Base-by-base conservation (phyloP, 164 flowering plant genomes). In the Stephania yunnanensis region DNA sequence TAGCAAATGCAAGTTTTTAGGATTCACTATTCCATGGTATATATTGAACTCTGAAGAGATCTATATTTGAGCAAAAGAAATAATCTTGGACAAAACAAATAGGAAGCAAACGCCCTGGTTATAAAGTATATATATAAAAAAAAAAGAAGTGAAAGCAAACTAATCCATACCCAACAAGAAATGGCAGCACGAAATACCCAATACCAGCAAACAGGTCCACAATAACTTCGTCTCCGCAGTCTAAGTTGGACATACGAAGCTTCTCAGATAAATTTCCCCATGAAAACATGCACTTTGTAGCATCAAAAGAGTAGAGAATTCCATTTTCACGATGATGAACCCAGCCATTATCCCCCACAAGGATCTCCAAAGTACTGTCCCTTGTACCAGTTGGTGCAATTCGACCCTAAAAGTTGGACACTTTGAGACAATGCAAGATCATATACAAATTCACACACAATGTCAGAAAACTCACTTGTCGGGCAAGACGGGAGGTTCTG, bases 121-220 rank as follows among this genome's bases (percentile, higher is more conserved):
- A 25, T 25, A 25, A 25, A 25, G 25, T 25, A 25, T 25, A 25
- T 25, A 25, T 25, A 25, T 25, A 25, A 25, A 46, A 46, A 10
- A 6, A 46, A 46, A 1, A 46, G 50, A 46, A 25, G 25, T 25
- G 53, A 73, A 17, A 31, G 73, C 31, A 15, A 72, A 76, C 20
- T 19, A 68, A 46, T 67, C 44, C 76, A 75, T 87, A 92, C 97
- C 92, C 86, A 72, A 92, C 92, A 77, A 95, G 95, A 82, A 95
- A 95, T 44, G 99, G 98, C 82, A 93, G 80, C 72, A 82, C 86
- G 80, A 92, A 95, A 77, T 93, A 95, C 73, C 99, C 98, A 83
- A 95, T 95, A 73, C 99, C 99, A 81, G 99, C 94, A 86, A 93
- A 95, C 81, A 95, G 82, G 78, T 95, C 99, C 46, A 95, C 95